Evolutionary conservation across 805 yeast genomes (phyloP).

Genomic region (Yarrowia sp.): DNA sequence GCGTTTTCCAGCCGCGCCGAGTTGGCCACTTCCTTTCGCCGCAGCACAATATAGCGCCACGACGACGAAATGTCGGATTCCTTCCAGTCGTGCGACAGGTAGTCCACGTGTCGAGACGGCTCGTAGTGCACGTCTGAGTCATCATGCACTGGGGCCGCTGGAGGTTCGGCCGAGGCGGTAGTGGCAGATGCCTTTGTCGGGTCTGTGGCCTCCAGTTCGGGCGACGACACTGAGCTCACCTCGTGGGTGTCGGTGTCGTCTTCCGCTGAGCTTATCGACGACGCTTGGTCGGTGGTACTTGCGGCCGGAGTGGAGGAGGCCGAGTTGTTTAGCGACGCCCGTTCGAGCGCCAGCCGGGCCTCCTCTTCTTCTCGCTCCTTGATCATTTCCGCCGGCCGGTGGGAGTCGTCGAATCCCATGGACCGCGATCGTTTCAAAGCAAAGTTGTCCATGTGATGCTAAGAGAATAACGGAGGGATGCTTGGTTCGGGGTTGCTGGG

Average conservation of each 20-base stretch:
- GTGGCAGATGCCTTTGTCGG: constrained; percentile 18
- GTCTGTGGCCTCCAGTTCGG: constrained; percentile 45
- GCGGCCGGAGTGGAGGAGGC: not conserved
- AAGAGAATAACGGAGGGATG: too few relatives aligned
- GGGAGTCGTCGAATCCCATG: constrained; percentile 39
- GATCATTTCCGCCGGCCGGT: constrained; percentile 37
- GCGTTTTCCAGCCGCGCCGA: constrained; percentile 83
- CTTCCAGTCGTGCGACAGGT: constrained; percentile 94
- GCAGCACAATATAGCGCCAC: constrained; percentile 89
- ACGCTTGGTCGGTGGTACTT: constrained; percentile 15
- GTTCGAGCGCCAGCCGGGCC: constrained; percentile 32
- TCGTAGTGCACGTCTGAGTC: constrained; percentile 80
- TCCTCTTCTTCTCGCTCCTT: constrained; percentile 34
- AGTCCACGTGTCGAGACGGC: constrained; percentile 92
- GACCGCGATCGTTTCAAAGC: constrained; percentile 38
- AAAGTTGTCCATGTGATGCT: constrained; percentile 24
- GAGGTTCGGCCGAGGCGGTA: not conserved
- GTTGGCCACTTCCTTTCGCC: constrained; percentile 84
- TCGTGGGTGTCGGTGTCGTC: constrained; percentile 37
- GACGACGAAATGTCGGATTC: constrained; percentile 91
- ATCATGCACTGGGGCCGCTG: constrained; percentile 53
- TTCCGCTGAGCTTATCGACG: constrained; percentile 29
- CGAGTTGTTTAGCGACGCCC: constrained; percentile 9
- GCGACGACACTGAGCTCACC: constrained; percentile 39
- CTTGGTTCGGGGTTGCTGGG: not conserved